Evolutionary conservation across 306 rosid genomes (phyloP).

Genomic region (Dicorynia guianensis): DNA sequence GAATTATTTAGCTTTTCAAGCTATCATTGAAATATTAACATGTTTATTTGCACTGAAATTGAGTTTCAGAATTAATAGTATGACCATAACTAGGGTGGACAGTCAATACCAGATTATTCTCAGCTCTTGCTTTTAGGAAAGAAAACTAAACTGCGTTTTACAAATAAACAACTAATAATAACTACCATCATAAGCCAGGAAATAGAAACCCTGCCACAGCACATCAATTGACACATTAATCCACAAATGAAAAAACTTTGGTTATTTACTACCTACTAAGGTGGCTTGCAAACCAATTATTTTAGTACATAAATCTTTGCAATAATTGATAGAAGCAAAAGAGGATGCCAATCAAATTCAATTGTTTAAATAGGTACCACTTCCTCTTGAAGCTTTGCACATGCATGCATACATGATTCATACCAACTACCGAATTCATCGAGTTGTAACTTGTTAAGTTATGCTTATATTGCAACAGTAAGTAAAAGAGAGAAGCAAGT

Average conservation of each 20-base stretch:
- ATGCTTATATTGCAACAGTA: conserved; percentile 18
- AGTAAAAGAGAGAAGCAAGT: conserved; percentile 11
- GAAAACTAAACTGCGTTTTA: neutral
- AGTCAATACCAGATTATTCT: conserved; percentile 3
- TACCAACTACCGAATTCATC: neutral
- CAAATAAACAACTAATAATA: neutral
- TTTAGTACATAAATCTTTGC: neutral
- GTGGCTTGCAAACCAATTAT: conserved; percentile 4
- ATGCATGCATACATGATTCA: neutral
- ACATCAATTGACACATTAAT: neutral
- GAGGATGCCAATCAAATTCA: no score
- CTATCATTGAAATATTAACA: conserved; percentile 17
- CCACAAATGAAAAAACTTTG: conserved; percentile 12
- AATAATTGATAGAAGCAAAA: neutral
- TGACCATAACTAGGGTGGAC: neutral
- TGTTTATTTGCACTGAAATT: conserved; percentile 10
- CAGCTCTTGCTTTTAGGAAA: neutral
- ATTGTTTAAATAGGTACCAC: no score
- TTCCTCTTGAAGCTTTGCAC: conserved; percentile 3
- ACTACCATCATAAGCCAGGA: neutral
- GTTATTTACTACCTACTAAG: neutral
- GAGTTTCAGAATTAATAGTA: conserved; percentile 12
- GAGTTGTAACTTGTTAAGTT: neutral
- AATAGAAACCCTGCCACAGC: neutral
- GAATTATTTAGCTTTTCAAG: conserved; percentile 24